These are phyloP conservation scores for Prunus kanzakura DNA, from an alignment of 306 rosid species.

Conservation along the genomic window DNA sequence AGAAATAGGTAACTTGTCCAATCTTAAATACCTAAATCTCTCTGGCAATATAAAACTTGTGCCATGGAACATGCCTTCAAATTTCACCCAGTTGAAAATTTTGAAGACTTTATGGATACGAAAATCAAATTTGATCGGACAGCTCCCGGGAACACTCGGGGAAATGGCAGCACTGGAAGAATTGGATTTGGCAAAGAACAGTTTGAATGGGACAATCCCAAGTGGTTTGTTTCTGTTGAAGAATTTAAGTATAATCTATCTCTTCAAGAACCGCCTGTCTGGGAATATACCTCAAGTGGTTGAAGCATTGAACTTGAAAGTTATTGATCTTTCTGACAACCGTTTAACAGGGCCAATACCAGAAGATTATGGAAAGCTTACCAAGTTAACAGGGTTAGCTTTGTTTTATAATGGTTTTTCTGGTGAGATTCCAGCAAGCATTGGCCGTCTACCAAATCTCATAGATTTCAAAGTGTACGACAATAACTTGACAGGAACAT, in stretches of 20 bases:
- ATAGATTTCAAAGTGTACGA: slow-evolving; percentile 27
- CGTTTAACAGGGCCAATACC: slow-evolving; percentile 48
- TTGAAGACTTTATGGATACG: slow-evolving; percentile 39
- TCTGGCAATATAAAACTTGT: slow-evolving; percentile 11
- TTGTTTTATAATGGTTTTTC: slow-evolving; percentile 40
- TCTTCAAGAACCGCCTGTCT: slow-evolving; percentile 38
- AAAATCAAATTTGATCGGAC: slow-evolving; percentile 44
- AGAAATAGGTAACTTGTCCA: slow-evolving; percentile 56
- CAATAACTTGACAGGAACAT: slow-evolving; percentile 54
- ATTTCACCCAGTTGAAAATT: slow-evolving; percentile 45
- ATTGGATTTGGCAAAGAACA: slow-evolving; percentile 38
- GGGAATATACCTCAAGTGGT: slow-evolving; percentile 56
- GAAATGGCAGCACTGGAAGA: slow-evolving; percentile 49
- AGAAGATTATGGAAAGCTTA: slow-evolving; percentile 54
- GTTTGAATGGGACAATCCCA: slow-evolving; percentile 52
- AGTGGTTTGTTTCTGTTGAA: slow-evolving; percentile 38
- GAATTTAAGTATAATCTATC: slow-evolving; percentile 44
- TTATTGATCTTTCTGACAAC: slow-evolving; percentile 47
- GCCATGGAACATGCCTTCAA: slow-evolving; percentile 34
- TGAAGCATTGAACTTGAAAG: slow-evolving; percentile 36
- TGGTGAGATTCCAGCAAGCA: slow-evolving; percentile 51
- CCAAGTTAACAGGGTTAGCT: slow-evolving; percentile 26
- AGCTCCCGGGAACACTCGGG: slow-evolving; percentile 54
- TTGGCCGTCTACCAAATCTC: slow-evolving; percentile 54
- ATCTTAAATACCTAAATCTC: slow-evolving; percentile 41